A percentile compares a stretch with the other conserved stretches of the same genome.
Evolutionary conservation across 2,329 filamentous ascomycete species (phyloP).

Genomic region (Fusarium mundagurra): DNA sequence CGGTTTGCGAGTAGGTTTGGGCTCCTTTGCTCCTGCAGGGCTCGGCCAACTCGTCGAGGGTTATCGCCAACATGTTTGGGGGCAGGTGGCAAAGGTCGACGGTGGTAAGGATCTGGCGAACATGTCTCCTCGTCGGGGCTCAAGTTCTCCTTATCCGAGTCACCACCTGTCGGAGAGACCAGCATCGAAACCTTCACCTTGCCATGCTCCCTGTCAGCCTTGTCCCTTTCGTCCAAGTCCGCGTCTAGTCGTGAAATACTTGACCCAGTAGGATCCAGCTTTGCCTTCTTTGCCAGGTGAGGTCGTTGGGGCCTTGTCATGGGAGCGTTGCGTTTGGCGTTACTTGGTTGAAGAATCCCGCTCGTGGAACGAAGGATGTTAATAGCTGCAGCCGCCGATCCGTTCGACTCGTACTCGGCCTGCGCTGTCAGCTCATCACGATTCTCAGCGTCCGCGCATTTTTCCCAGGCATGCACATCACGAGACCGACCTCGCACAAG

Average conservation of each 20-base stretch:
- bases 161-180: constrained; percentile 54
- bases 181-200: constrained; percentile 54
- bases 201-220: constrained; percentile 37
- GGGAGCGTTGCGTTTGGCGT: constrained; percentile 71
- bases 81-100: constrained; percentile 51
- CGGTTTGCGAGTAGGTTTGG: constrained; percentile 48
- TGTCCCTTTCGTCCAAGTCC: constrained; percentile 42
- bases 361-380: constrained; percentile 80
- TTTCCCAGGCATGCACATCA: constrained; percentile 91
- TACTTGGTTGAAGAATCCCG: constrained; percentile 62
- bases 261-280: constrained; percentile 68
- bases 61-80: constrained; percentile 43
- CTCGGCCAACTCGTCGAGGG: constrained; percentile 54
- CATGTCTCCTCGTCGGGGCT: constrained; percentile 63
- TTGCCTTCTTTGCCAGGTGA: constrained; percentile 67
- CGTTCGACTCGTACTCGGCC: constrained; percentile 81
- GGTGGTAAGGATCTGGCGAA: constrained; percentile 43
- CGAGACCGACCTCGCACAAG: constrained; percentile 79
- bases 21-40: constrained; percentile 53
- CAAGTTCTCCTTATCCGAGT: constrained; percentile 98
- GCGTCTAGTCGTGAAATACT: constrained; percentile 70
- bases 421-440: constrained; percentile 83
- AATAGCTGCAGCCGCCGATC: constrained; percentile 83
- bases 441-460: constrained; percentile 83
- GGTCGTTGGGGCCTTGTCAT: constrained; percentile 46